Conservation (phyloP, 148 eudicot genomes). For the Amaranthus hypochondriacus region DNA sequence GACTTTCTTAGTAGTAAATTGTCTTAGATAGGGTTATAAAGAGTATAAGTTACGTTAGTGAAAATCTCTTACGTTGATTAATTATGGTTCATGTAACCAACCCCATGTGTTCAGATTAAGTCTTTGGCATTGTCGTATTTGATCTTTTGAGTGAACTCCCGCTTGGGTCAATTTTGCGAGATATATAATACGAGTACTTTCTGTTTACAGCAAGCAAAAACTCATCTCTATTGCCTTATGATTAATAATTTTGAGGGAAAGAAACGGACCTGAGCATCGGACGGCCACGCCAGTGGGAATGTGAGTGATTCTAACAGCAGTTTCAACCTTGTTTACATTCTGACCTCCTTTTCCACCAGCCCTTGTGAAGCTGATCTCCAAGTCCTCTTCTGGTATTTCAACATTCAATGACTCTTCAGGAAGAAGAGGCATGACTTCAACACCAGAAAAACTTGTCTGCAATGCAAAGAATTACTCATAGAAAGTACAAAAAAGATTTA, state of each 20-base stretch:
- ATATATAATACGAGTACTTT: background rate
- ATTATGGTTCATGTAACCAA: too few species aligned
- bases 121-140: background rate
- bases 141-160: background rate
- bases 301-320: conserved; percentile 96
- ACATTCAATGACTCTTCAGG: conserved; percentile 79
- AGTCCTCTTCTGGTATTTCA: conserved; percentile 94
- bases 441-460: conserved; percentile 96
- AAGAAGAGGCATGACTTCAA: conserved; percentile 97
- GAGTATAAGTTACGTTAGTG: too few species aligned
- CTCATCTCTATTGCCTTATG: background rate
- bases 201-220: background rate
- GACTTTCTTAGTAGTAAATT: too few species aligned
- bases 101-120: too few species aligned
- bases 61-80: too few species aligned
- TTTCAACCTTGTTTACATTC: conserved; percentile 96
- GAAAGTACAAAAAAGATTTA: conserved; percentile 14
- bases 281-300: conserved; percentile 86
- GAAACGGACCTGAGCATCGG: conserved; percentile 71
- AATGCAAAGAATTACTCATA: background rate
- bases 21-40: too few species aligned
- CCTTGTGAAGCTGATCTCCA: conserved; percentile 71
- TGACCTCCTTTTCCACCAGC: conserved; percentile 98
- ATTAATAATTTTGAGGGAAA: background rate
- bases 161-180: background rate